A percentile compares a stretch with the other conserved stretches of the same genome.
Evolutionary conservation across 169 alveolate genomes (phyloP).

Genomic region (Plasmodium coatneyi): DNA sequence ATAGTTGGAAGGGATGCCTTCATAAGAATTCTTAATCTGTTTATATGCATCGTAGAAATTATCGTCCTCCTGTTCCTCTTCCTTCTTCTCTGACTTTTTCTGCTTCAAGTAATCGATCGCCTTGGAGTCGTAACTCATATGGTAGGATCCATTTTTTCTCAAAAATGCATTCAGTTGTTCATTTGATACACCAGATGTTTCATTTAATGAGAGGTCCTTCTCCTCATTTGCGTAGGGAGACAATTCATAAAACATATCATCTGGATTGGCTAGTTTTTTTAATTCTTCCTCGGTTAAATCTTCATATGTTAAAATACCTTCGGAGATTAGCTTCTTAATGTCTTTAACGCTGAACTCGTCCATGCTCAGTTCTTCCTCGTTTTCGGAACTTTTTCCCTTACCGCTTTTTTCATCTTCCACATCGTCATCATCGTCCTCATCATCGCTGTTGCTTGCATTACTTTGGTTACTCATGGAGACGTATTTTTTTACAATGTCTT

Average conservation of each 20-base stretch:
- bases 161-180: slow-evolving; percentile 39
- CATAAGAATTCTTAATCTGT: slow-evolving; percentile 64
- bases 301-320: slow-evolving; percentile 23
- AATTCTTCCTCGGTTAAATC: slow-evolving; percentile 65
- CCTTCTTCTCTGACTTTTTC: slow-evolving; percentile 60
- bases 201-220: slow-evolving; percentile 36
- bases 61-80: slow-evolving; percentile 63
- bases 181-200: slow-evolving; percentile 38
- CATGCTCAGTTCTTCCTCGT: slow-evolving; percentile 8
- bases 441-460: not conserved
- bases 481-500: slow-evolving; percentile 9
- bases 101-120: slow-evolving; percentile 45
- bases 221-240: slow-evolving; percentile 69
- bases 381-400: not conserved
- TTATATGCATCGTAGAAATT: slow-evolving; percentile 46
- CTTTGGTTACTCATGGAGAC: not conserved
- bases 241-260: slow-evolving; percentile 33
- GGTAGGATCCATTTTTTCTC: slow-evolving; percentile 34
- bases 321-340: slow-evolving; percentile 26
- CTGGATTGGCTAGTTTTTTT: slow-evolving; percentile 24
- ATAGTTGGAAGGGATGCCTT: slow-evolving; percentile 49
- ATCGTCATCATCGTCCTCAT: not conserved
- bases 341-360: slow-evolving; percentile 22
- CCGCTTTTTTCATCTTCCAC: not conserved
- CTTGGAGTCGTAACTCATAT: slow-evolving; percentile 72